A percentile compares a stretch with the other conserved stretches of the same genome.
Conservation (phyloP, 495 filamentous ascomycete genomes). For the Achaetomiella virescens region DNA sequence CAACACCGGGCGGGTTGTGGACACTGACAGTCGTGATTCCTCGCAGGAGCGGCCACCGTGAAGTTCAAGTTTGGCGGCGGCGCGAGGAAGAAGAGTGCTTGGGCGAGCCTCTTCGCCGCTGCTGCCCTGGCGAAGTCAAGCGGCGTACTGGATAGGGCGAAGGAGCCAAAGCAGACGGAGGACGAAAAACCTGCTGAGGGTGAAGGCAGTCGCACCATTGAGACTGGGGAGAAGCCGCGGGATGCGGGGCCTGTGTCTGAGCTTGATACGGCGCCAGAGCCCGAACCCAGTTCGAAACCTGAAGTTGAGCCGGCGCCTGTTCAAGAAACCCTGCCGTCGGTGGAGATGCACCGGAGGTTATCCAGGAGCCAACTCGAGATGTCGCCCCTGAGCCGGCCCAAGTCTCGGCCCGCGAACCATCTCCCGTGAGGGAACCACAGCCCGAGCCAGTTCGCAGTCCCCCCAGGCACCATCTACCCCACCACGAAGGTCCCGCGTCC, state of each 20-base stretch:
- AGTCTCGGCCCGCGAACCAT: not conserved
- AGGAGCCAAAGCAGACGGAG: conserved; percentile 15
- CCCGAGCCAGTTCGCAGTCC: not conserved
- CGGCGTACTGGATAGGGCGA: conserved; percentile 22
- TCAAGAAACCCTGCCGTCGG: not conserved
- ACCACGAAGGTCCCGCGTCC: conserved; percentile 1
- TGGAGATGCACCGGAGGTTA: not conserved
- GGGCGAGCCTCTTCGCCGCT: conserved; percentile 36
- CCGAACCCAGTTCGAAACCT: no score
- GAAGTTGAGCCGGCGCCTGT: not conserved
- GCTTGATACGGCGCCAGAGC: no score
- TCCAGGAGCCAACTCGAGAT: not conserved
- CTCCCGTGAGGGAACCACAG: not conserved
- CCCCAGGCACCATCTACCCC: conserved; percentile 8
- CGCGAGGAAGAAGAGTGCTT: conserved; percentile 32
- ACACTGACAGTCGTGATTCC: conserved; percentile 48
- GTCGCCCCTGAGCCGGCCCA: not conserved
- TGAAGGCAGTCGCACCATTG: not conserved
- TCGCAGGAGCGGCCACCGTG: conserved; percentile 19
- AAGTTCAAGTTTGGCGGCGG: conserved; percentile 26
- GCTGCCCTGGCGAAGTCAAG: conserved; percentile 26
- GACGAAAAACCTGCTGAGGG: conserved; percentile 16
- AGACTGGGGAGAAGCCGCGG: conserved; percentile 13
- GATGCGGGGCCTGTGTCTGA: conserved; percentile 9
- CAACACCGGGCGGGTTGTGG: conserved; percentile 51